phyloP scores from a whole-genome alignment of 2,329 filamentous ascomycete species.

The Fusarium transvaalense region DNA sequence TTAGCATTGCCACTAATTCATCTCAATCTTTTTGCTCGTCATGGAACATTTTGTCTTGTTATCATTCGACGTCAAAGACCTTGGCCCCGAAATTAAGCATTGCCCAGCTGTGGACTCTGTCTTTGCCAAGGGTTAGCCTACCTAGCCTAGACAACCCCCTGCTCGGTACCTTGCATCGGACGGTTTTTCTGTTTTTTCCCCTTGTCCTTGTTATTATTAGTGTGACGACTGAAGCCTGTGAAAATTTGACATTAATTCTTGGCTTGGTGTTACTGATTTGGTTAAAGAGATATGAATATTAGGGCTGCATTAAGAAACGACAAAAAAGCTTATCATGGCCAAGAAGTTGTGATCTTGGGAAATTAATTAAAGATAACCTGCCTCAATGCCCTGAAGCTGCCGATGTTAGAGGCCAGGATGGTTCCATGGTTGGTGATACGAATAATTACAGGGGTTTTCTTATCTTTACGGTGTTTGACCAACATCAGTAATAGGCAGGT shows the following conservation, averaged over 20 bases:
- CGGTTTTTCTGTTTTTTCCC: background rate
- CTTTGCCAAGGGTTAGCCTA: slow-evolving; percentile 9
- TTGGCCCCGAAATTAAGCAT: slow-evolving; percentile 35
- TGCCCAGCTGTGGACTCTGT: slow-evolving; percentile 19
- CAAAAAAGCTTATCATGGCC: slow-evolving; percentile 19
- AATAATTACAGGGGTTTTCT: slow-evolving; percentile 8
- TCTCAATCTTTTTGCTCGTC: slow-evolving; percentile 7
- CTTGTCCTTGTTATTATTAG: background rate
- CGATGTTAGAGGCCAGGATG: background rate
- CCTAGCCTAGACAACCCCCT: background rate
- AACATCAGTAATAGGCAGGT: background rate
- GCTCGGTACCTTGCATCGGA: slow-evolving; percentile 27
- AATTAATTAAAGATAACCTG: background rate
- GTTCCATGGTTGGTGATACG: background rate
- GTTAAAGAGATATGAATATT: slow-evolving; percentile 5
- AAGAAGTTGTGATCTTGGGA: too few species aligned
- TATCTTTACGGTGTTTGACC: slow-evolving; percentile 5
- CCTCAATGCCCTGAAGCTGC: background rate
- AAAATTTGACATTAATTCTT: slow-evolving; percentile 1
- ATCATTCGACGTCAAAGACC: background rate
- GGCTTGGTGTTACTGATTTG: background rate
- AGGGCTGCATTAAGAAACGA: background rate
- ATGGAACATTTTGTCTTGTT: slow-evolving; percentile 1
- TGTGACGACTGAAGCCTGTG: background rate
- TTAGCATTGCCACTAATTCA: slow-evolving; percentile 19